Conservation (phyloP, 768 basidiomycete species). For the Tremella fuciformis region DNA sequence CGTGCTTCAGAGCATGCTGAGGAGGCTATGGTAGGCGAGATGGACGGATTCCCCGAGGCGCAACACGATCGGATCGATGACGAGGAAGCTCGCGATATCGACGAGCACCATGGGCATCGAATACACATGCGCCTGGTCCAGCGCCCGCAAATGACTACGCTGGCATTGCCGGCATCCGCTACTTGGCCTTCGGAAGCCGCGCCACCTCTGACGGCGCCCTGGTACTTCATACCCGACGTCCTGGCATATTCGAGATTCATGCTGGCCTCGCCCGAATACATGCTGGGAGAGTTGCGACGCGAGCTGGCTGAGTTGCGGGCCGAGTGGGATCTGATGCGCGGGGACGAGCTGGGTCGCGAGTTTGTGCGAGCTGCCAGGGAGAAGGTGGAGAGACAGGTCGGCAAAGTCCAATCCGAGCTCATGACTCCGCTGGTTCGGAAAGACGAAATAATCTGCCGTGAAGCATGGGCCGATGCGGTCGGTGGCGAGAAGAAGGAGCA, state of each 20-base stretch:
- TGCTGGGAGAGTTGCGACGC: slow-evolving; percentile 67
- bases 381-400: slow-evolving; percentile 75
- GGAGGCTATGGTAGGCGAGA: slow-evolving; percentile 28
- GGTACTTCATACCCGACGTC: slow-evolving; percentile 92
- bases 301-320: slow-evolving; percentile 70
- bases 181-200: slow-evolving; percentile 94
- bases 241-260: slow-evolving; percentile 86
- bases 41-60: slow-evolving; percentile 43
- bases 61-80: slow-evolving; percentile 15
- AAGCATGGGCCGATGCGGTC: slow-evolving; percentile 45
- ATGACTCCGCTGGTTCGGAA: slow-evolving; percentile 66
- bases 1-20: slow-evolving; percentile 18
- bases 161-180: slow-evolving; percentile 83
- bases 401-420: slow-evolving; percentile 66
- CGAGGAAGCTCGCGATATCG: slow-evolving; percentile 6
- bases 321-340: slow-evolving; percentile 67
- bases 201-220: slow-evolving; percentile 88
- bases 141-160: slow-evolving; percentile 88
- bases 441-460: slow-evolving; percentile 62
- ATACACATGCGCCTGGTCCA: slow-evolving; percentile 86
- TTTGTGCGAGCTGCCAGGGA: slow-evolving; percentile 77
- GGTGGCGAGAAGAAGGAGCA: slow-evolving; percentile 34
- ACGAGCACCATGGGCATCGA: slow-evolving; percentile 32
- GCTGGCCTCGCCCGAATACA: slow-evolving; percentile 85
- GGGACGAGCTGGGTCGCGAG: slow-evolving; percentile 70